phyloP scores from a whole-genome alignment of 2,329 filamentous ascomycete species.

The Penicillium sp. region DNA sequence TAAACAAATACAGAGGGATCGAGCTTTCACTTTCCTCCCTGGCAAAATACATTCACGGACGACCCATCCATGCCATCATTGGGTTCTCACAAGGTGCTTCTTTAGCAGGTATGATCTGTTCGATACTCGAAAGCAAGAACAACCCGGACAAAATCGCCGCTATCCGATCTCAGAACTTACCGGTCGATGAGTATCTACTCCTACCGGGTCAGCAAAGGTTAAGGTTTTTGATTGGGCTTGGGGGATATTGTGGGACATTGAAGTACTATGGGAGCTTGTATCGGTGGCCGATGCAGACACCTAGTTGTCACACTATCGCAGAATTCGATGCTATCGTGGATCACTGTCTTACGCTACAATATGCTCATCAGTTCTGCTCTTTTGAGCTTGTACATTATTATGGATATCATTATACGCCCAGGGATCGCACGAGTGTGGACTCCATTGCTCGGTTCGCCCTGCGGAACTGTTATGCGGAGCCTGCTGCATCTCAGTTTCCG shows the following conservation, averaged over 20 bases:
- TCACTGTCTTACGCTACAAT: neutral
- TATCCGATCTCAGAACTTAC: slow-evolving; percentile 7
- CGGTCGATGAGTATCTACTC: neutral
- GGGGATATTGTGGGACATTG: neutral
- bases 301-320: neutral
- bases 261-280: neutral
- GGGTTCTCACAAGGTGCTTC: slow-evolving; percentile 11
- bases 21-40: slow-evolving; percentile 4
- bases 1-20: slow-evolving; percentile 8
- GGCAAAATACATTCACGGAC: slow-evolving; percentile 1
- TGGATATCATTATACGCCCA: neutral
- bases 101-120: slow-evolving; percentile 6
- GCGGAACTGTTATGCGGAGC: neutral
- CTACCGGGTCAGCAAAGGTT: neutral
- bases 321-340: neutral
- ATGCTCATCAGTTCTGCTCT: neutral
- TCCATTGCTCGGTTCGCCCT: neutral
- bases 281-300: neutral
- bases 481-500: neutral
- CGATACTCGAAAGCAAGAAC: slow-evolving; percentile 1
- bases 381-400: neutral
- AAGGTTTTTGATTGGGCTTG: neutral
- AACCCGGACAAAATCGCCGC: slow-evolving; percentile 4
- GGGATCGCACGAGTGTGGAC: neutral
- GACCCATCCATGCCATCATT: slow-evolving; percentile 7